Conservation (phyloP, 148 eudicot genomes). For the Talinum fruticosum region DNA sequence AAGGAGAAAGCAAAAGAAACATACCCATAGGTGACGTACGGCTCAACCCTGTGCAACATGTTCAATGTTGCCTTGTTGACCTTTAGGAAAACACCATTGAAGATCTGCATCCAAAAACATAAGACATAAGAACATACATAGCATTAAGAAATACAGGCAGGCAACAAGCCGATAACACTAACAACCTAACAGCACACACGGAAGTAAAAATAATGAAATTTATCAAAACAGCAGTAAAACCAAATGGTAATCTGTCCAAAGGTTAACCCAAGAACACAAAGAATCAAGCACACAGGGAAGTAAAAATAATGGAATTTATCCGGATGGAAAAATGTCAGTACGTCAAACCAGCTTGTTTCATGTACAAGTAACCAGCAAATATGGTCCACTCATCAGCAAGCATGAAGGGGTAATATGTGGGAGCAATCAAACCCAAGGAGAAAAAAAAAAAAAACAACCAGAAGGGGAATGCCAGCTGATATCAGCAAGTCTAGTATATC, state of each 20-base stretch:
- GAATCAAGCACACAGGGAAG: not conserved
- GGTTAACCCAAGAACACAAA: not conserved
- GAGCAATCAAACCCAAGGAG: not conserved
- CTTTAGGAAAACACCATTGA: constrained; percentile 82
- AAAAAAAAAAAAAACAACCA: not conserved
- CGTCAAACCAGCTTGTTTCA: not conserved
- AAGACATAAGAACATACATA: not conserved
- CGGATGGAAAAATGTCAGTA: not conserved
- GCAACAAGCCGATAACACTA: not conserved
- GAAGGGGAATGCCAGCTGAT: not conserved
- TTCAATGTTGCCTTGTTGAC: constrained; percentile 82
- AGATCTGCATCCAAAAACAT: constrained; percentile 45
- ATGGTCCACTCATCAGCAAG: not conserved
- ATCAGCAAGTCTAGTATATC: not conserved
- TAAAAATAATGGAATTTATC: not conserved
- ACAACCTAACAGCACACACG: not conserved
- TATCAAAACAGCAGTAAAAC: no score
- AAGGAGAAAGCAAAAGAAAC: not conserved
- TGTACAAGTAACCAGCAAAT: not conserved
- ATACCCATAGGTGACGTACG: constrained; percentile 84
- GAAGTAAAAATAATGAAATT: no score
- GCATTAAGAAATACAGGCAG: not conserved
- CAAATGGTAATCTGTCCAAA: not conserved
- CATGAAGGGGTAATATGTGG: not conserved
- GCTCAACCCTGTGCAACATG: constrained; percentile 88